Percentiles rank a stretch among this genome's conserved stretches.
These are phyloP conservation scores for Microcyclospora pomicola DNA, from an alignment of 2,329 filamentous ascomycete genomes.

Conservation along the genomic window DNA sequence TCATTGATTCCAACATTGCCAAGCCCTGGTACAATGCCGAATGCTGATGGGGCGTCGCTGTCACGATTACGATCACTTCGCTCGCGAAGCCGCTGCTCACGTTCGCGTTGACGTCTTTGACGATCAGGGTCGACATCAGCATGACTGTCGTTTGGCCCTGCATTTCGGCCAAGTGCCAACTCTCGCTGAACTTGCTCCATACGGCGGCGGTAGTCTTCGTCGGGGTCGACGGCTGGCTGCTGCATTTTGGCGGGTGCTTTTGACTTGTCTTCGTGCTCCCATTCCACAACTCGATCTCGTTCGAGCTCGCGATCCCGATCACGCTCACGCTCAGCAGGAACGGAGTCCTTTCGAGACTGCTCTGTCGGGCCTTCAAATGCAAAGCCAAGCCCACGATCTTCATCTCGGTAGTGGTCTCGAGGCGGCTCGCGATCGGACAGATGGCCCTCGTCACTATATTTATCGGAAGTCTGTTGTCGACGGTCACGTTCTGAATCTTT, in stretches of 20 bases:
- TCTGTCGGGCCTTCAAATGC: conserved; percentile 19
- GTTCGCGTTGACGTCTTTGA: conserved; percentile 19
- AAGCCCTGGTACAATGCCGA: conserved; percentile 8
- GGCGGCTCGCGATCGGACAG: conserved; percentile 11
- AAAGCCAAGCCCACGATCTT: conserved; percentile 20
- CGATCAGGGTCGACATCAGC: conserved; percentile 20
- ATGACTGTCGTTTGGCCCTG: conserved; percentile 4
- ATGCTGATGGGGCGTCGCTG: not conserved
- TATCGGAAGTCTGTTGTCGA: conserved; percentile 1
- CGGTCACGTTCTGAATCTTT: conserved; percentile 3
- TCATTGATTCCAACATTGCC: conserved; percentile 4
- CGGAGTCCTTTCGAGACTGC: conserved; percentile 5
- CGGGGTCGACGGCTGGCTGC: conserved; percentile 27
- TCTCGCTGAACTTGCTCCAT: conserved; percentile 34
- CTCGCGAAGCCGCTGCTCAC: conserved; percentile 19
- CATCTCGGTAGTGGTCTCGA: conserved; percentile 13
- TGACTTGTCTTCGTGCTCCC: conserved; percentile 9
- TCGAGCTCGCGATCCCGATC: conserved; percentile 9
- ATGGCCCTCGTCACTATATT: conserved; percentile 14
- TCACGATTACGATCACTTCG: conserved; percentile 10
- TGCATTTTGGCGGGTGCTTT: conserved; percentile 6
- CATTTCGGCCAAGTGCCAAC: conserved; percentile 21
- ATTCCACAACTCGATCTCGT: too few species aligned
- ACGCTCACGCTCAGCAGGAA: conserved; percentile 5
- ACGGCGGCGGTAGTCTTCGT: conserved; percentile 38